Evolutionary conservation across 1,284 basidiomycete genomes (phyloP).

Genomic region (Ceratobasidium sp.): DNA sequence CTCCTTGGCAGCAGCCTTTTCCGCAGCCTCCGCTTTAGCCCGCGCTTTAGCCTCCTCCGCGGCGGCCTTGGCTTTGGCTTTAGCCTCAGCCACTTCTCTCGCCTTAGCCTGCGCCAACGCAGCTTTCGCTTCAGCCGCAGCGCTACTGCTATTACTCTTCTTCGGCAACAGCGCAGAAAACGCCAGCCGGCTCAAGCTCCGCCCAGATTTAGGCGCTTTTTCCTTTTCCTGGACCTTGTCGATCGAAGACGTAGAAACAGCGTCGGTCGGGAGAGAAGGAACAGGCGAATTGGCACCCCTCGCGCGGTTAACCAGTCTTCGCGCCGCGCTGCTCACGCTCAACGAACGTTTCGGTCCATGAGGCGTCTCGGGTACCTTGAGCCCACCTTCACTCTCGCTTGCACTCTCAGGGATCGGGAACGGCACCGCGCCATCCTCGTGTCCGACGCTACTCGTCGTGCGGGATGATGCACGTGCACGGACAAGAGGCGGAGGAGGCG

Average conservation of each 20-base stretch:
- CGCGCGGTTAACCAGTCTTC: constrained; percentile 14
- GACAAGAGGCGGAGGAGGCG: not conserved
- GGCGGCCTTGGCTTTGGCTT: constrained; percentile 34
- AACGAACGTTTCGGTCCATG: constrained; percentile 24
- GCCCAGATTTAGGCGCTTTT: constrained; percentile 3
- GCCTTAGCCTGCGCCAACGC: constrained; percentile 41
- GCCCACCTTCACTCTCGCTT: constrained; percentile 1
- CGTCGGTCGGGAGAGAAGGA: not conserved
- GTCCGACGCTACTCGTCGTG: not conserved
- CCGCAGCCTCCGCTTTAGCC: constrained; percentile 27
- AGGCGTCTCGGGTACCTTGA: constrained; percentile 12
- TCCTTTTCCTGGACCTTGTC: constrained; percentile 3
- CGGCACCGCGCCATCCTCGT: constrained; percentile 13
- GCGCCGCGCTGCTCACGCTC: constrained; percentile 36
- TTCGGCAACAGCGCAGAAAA: constrained; percentile 41
- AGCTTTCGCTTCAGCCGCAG: constrained; percentile 39
- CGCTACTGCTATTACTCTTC: constrained; percentile 5
- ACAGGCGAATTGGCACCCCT: constrained; percentile 9
- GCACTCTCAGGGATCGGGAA: constrained; percentile 34
- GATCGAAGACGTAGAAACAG: not conserved
- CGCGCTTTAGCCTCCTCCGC: constrained; percentile 37
- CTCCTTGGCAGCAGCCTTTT: constrained; percentile 38
- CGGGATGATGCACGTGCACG: constrained; percentile 7
- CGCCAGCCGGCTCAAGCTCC: constrained; percentile 42
- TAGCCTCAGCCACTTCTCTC: constrained; percentile 29